These are phyloP conservation scores for Aspergillus spinulosporus DNA, from an alignment of 2,329 filamentous ascomycete genomes.

Conservation along the genomic window DNA sequence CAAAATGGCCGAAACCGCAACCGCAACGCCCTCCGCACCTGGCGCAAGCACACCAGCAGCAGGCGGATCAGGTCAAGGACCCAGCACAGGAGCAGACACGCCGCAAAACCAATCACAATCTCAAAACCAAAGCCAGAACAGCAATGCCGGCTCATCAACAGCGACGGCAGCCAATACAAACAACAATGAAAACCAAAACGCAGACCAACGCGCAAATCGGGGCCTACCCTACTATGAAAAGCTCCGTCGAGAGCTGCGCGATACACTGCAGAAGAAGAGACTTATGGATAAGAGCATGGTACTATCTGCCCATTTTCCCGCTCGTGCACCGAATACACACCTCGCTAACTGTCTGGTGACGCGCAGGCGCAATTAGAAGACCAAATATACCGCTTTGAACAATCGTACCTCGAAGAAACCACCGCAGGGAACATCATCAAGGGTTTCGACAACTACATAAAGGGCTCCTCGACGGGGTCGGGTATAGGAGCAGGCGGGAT, in stretches of 20 bases:
- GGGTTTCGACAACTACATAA: slow-evolving; percentile 98
- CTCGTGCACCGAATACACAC: not conserved
- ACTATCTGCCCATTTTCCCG: slow-evolving; percentile 21
- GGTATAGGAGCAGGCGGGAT: slow-evolving; percentile 33
- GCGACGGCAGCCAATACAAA: not conserved
- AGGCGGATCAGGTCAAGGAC: not conserved
- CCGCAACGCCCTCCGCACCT: slow-evolving; percentile 20
- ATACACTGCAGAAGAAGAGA: slow-evolving; percentile 66
- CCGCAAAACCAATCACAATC: not conserved
- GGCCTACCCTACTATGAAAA: slow-evolving; percentile 70
- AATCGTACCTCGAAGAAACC: slow-evolving; percentile 86
- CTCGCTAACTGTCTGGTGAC: not conserved
- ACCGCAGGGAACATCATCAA: slow-evolving; percentile 90
- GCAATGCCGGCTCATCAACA: not conserved
- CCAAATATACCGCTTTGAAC: slow-evolving; percentile 78
- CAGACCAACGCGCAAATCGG: slow-evolving; percentile 42
- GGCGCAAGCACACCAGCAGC: slow-evolving; percentile 15
- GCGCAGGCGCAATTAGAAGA: slow-evolving; percentile 67
- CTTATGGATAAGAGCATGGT: slow-evolving; percentile 62
- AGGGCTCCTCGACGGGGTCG: slow-evolving; percentile 66
- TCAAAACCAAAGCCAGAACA: not conserved
- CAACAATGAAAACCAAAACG: slow-evolving; percentile 19
- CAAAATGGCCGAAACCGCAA: slow-evolving; percentile 46
- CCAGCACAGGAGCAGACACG: not conserved
- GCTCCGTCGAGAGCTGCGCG: slow-evolving; percentile 65